Conservation (phyloP, 345 rosid genomes). For the Stellera chamaejasme region DNA sequence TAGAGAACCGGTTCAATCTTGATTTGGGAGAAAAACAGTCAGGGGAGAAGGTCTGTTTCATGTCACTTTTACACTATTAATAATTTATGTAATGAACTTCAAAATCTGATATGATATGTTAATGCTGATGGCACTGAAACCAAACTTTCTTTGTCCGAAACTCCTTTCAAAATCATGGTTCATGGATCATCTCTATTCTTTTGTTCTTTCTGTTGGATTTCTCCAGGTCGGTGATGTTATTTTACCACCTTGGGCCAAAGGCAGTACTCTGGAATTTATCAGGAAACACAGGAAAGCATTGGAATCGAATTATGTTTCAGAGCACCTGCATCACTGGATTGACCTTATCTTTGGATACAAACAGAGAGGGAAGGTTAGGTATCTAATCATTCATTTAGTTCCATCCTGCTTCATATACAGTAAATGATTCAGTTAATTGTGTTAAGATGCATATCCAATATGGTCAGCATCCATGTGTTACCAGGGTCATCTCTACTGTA, state of each 20-base stretch:
- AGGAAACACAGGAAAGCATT: constrained; percentile 90
- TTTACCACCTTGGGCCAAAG: constrained; percentile 98
- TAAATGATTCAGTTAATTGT: too few species aligned
- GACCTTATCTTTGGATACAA: constrained; percentile 96
- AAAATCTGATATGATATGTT: constrained; percentile 8
- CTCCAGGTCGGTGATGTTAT: constrained; percentile 81
- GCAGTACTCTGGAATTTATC: constrained; percentile 88
- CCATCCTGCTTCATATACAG: too few species aligned
- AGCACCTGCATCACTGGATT: constrained; percentile 97
- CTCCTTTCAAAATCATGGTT: too few species aligned
- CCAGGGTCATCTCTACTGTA: too few species aligned
- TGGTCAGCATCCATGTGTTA: too few species aligned
- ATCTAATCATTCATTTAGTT: neutral
- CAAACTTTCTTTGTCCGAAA: too few species aligned
- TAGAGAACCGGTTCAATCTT: constrained; percentile 76
- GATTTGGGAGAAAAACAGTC: constrained; percentile 98
- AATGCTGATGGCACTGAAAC: neutral
- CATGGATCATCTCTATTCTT: too few species aligned
- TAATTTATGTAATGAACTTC: neutral
- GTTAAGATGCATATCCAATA: too few species aligned
- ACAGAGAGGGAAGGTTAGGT: constrained; percentile 94
- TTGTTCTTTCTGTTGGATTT: neutral
- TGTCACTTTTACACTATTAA: constrained; percentile 5
- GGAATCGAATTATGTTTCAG: constrained; percentile 93
- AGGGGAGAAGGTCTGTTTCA: constrained; percentile 83